phyloP scores from a whole-genome alignment of 768 basidiomycete genomes.

The Steccherinum ochraceum region DNA sequence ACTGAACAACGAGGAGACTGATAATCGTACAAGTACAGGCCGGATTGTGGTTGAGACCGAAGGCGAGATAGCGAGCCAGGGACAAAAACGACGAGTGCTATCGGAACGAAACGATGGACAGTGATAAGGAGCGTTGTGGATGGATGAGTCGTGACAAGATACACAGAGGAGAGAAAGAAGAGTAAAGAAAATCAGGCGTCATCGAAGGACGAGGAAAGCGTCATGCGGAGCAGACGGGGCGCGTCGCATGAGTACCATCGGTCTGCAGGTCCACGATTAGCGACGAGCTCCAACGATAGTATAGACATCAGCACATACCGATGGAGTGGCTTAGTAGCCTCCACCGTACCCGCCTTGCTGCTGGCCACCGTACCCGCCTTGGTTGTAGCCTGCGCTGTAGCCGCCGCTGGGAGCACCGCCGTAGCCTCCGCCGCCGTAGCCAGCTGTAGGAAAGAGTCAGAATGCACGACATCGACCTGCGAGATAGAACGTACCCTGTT shows the following conservation, averaged over 20 bases:
- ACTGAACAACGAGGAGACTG: conserved; percentile 12
- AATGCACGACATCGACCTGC: too few relatives aligned
- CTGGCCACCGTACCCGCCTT: conserved; percentile 5
- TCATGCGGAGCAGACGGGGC: background rate
- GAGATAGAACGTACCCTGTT: conserved; percentile 10
- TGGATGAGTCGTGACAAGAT: conserved; percentile 25
- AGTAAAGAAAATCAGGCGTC: conserved; percentile 8
- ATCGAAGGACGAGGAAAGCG: conserved; percentile 3
- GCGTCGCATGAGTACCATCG: too few relatives aligned
- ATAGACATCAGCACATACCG: background rate
- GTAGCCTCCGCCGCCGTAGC: conserved; percentile 19
- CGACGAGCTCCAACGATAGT: background rate
- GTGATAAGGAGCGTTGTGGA: conserved; percentile 28
- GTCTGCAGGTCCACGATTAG: background rate
- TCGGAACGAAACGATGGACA: conserved; percentile 29
- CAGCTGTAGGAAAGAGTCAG: conserved; percentile 8
- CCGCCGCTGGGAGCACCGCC: conserved; percentile 15
- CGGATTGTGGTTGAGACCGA: conserved; percentile 34
- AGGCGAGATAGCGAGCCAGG: conserved; percentile 31
- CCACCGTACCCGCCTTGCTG: conserved; percentile 21
- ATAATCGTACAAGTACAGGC: conserved; percentile 36
- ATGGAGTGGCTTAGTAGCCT: conserved; percentile 22
- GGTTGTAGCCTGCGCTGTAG: too few relatives aligned
- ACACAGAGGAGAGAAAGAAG: conserved; percentile 8
- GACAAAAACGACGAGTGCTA: conserved; percentile 35